Evolutionary conservation across 2,329 filamentous ascomycete genomes (phyloP).

Genomic region (Ceratocystis diversiconidia): DNA sequence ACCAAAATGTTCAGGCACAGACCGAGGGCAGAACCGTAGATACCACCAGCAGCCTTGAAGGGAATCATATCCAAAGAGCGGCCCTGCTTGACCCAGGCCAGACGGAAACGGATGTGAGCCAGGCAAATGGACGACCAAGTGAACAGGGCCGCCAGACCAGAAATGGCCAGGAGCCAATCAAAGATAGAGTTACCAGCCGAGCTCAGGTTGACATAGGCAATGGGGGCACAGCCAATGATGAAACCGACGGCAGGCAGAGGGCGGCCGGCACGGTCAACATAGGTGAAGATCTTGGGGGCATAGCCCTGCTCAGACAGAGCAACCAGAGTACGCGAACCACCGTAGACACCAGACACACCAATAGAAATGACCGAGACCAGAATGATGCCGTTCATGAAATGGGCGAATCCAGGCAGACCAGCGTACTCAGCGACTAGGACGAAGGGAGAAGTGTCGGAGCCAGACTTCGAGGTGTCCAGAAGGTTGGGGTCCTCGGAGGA

Average conservation of each 20-base stretch:
- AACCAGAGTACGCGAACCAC: constrained; percentile 40
- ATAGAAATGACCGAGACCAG: constrained; percentile 40
- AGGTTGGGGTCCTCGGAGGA: constrained; percentile 31
- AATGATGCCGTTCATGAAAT: constrained; percentile 41
- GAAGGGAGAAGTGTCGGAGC: constrained; percentile 33
- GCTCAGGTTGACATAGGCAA: constrained; percentile 34
- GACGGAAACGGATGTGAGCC: constrained; percentile 53
- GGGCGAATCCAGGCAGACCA: constrained; percentile 33
- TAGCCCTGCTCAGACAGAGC: constrained; percentile 44
- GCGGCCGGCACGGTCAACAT: constrained; percentile 40
- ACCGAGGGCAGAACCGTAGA: constrained; percentile 49
- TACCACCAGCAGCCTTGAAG: constrained; percentile 45
- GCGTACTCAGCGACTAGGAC: constrained; percentile 37
- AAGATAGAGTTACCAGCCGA: constrained; percentile 39
- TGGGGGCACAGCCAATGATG: constrained; percentile 33
- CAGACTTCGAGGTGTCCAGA: constrained; percentile 26
- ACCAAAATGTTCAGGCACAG: constrained; percentile 41
- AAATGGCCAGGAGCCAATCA: constrained; percentile 50
- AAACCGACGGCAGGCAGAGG: constrained; percentile 34
- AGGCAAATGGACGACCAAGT: constrained; percentile 53
- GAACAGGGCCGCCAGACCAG: constrained; percentile 48
- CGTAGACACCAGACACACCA: constrained; percentile 40
- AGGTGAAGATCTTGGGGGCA: constrained; percentile 38
- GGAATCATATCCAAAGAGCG: constrained; percentile 50
- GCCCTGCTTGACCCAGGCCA: constrained; percentile 43